phyloP scores from a whole-genome alignment of 2,329 filamentous ascomycete species.

The Niveomyces coronatus region DNA sequence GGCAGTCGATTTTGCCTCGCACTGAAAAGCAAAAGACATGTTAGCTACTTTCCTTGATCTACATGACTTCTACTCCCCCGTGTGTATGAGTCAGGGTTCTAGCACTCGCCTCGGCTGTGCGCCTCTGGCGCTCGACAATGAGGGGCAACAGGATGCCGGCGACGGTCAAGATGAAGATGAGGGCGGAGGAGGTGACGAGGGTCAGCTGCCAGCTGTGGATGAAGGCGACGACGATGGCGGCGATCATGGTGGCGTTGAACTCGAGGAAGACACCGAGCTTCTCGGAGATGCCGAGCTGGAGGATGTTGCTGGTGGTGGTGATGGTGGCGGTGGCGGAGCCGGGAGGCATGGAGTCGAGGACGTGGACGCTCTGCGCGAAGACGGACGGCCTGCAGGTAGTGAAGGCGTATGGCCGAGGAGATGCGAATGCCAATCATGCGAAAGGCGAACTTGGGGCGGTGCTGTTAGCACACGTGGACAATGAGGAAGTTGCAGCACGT shows the following conservation, averaged over 20 bases:
- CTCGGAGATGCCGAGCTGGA: slow-evolving; percentile 57
- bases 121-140: slow-evolving; percentile 40
- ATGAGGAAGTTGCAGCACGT: not conserved
- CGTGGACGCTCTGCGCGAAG: slow-evolving; percentile 55
- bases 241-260: slow-evolving; percentile 39
- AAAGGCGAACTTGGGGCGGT: slow-evolving; percentile 39
- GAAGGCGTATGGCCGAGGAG: slow-evolving; percentile 49
- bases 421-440: slow-evolving; percentile 52
- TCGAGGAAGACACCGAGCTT: slow-evolving; percentile 51
- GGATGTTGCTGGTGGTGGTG: slow-evolving; percentile 50
- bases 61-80: not conserved
- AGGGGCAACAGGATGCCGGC: slow-evolving; percentile 42
- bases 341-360: slow-evolving; percentile 54
- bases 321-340: slow-evolving; percentile 54
- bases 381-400: slow-evolving; percentile 56
- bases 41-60: not conserved
- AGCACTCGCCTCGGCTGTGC: slow-evolving; percentile 28
- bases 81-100: not conserved
- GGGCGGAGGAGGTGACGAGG: slow-evolving; percentile 44
- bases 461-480: not conserved
- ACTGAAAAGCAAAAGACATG: slow-evolving; percentile 13
- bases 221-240: slow-evolving; percentile 45
- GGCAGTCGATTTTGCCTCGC: slow-evolving; percentile 47
- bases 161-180: slow-evolving; percentile 44
- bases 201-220: slow-evolving; percentile 48